Conservation (phyloP, 495 filamentous ascomycete species). For the Saxophila tyrrhenica region DNA sequence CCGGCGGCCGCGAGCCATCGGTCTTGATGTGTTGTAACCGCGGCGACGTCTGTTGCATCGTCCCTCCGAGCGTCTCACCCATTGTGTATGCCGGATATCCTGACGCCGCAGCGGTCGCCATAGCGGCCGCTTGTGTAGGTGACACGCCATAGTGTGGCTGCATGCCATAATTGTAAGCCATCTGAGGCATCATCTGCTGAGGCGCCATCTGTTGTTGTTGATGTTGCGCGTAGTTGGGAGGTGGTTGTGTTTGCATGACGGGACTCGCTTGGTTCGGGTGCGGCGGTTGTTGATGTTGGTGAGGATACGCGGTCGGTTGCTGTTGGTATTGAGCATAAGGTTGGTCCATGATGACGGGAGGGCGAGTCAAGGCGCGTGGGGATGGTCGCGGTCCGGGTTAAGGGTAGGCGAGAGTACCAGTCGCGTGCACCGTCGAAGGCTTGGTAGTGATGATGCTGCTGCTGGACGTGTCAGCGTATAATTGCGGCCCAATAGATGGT, state of each 20-base stretch:
- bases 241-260: conserved; percentile 18
- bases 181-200: conserved; percentile 30
- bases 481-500: neutral
- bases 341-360: conserved; percentile 9
- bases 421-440: neutral
- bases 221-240: conserved; percentile 16
- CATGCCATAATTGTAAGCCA: conserved; percentile 43
- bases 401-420: neutral
- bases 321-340: conserved; percentile 17
- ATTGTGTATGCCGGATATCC: conserved; percentile 41
- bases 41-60: conserved; percentile 43
- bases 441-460: neutral
- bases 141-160: conserved; percentile 47
- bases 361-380: neutral
- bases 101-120: conserved; percentile 61
- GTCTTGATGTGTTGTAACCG: conserved; percentile 49
- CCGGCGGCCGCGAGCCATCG: conserved; percentile 35
- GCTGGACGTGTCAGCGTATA: neutral
- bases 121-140: conserved; percentile 51
- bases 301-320: conserved; percentile 15
- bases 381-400: neutral
- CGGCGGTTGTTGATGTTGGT: conserved; percentile 11
- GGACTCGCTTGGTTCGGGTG: conserved; percentile 18
- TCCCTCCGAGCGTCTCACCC: conserved; percentile 41
- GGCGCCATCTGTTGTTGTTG: conserved; percentile 29